Base-by-base conservation (phyloP, 257 asterid species). In the Nyctanthes arbortristis region DNA sequence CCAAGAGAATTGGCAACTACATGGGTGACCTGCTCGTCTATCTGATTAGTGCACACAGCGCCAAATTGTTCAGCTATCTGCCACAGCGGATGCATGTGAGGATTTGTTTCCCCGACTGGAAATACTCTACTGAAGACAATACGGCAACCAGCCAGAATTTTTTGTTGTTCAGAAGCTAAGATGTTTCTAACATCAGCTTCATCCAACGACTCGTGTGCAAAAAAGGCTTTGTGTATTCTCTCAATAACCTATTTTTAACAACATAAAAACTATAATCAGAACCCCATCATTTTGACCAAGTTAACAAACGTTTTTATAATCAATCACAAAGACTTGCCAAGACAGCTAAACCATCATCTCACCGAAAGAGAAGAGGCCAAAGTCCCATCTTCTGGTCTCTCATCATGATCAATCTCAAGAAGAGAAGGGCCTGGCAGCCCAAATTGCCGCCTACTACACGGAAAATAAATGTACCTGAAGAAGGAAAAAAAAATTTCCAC, bases 31-130 rank as follows among this genome's bases (percentile, higher is more conserved):
- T 87, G 88, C 6, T 91, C 99, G 73, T 94, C 99, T 47, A 91
- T 78, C 66, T 91, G 88, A 73, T 73, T 91, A 31, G 88, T 77
- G 81, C 99, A 94, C 33, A 86, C 89, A 32, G 99, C 97, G 68
- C 97, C 99, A 73, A 94, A 94, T 73, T 91, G 99, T 82, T 89
- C 99, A 4, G 99, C 99, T 1, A 93, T 82, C 81, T 91, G 96
- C 99, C 97, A 94, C 61, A 94, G 72, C 12, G 97, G 97, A 81
- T 91, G 97, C 84, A 89, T 78, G 77, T 91, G 99, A 32, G 99
- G 97, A 24, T 91, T 88, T 63, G 93, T 88, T 83, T 89, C 96
- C 39, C 96, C 96, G 72, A 91, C 96, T 18, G 99, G 99, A 65
- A 94, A 85, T 45, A 94, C 85, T 85, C 99, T 79, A 82, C 99